Conservation (phyloP, 106 monocot genomes). For the Dendrobium officinale region DNA sequence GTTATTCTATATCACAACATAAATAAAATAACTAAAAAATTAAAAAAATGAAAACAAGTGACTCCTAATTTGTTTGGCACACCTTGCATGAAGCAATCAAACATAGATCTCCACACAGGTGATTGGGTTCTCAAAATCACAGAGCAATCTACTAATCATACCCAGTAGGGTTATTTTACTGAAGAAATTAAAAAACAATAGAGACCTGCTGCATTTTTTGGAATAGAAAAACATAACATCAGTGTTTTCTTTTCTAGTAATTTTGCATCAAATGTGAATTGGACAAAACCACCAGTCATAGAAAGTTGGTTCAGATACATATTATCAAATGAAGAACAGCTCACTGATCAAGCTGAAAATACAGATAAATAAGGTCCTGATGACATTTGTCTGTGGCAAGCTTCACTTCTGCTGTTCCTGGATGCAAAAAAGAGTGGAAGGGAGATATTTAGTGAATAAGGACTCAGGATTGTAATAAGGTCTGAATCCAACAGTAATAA, state of each 20-base stretch:
- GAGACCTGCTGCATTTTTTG: background rate
- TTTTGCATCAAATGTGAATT: background rate
- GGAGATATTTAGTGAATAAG: too few relatives aligned
- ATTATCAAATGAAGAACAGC: background rate
- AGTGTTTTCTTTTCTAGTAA: background rate
- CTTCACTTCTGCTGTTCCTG: slow-evolving; percentile 8
- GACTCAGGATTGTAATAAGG: too few relatives aligned
- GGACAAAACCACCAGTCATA: background rate
- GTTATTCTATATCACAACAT: too few relatives aligned
- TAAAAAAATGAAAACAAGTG: too few relatives aligned
- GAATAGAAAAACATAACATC: background rate
- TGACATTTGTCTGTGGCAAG: background rate
- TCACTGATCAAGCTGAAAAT: background rate
- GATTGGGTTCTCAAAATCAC: too few relatives aligned
- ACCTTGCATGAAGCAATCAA: too few relatives aligned
- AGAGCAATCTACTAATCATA: too few relatives aligned
- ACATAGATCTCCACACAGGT: too few relatives aligned
- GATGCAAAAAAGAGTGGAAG: background rate
- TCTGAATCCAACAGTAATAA: too few relatives aligned
- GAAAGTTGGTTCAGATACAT: background rate
- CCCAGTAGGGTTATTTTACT: too few relatives aligned
- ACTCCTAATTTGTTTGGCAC: too few relatives aligned
- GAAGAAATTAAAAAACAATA: background rate
- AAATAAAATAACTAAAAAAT: too few relatives aligned
- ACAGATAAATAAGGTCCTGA: background rate